Conservation (phyloP, 2,329 filamentous ascomycete species). For the Fonsecaea monophora region DNA sequence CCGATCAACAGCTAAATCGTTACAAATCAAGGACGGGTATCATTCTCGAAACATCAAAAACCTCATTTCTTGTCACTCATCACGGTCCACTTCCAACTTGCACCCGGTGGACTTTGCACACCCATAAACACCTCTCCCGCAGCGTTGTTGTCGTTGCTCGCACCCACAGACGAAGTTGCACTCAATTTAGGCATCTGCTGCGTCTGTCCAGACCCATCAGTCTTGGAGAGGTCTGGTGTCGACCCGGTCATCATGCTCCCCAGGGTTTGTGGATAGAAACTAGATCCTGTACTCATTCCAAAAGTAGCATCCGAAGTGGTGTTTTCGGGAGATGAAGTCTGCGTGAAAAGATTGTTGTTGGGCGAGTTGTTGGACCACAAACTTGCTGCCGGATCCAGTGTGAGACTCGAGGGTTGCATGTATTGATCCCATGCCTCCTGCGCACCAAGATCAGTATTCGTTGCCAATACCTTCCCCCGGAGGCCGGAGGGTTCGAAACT, state of each 20-base stretch:
- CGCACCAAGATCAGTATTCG: slow-evolving; percentile 40
- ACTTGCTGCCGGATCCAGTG: slow-evolving; percentile 50
- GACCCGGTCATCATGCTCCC: slow-evolving; percentile 28
- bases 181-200: slow-evolving; percentile 31
- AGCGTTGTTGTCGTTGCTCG: slow-evolving; percentile 25
- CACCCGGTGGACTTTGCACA: slow-evolving; percentile 35
- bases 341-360: slow-evolving; percentile 35
- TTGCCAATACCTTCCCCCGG: not conserved
- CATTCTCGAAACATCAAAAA: slow-evolving; percentile 6
- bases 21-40: slow-evolving; percentile 22
- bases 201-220: not conserved
- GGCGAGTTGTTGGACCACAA: slow-evolving; percentile 44
- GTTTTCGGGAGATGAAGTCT: slow-evolving; percentile 30
- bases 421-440: slow-evolving; percentile 74
- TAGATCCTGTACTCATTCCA: slow-evolving; percentile 25
- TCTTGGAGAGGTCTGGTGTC: slow-evolving; percentile 27
- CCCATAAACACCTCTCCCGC: slow-evolving; percentile 42
- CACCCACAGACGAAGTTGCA: slow-evolving; percentile 18
- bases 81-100: slow-evolving; percentile 40
- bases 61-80: slow-evolving; percentile 36
- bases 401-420: slow-evolving; percentile 62
- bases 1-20: slow-evolving; percentile 15
- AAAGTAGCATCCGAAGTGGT: slow-evolving; percentile 25
- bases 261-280: slow-evolving; percentile 29
- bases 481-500: slow-evolving; percentile 39